Evolutionary conservation across 768 basidiomycete species (phyloP).

Genomic region (Fistulinella prunicolor): DNA sequence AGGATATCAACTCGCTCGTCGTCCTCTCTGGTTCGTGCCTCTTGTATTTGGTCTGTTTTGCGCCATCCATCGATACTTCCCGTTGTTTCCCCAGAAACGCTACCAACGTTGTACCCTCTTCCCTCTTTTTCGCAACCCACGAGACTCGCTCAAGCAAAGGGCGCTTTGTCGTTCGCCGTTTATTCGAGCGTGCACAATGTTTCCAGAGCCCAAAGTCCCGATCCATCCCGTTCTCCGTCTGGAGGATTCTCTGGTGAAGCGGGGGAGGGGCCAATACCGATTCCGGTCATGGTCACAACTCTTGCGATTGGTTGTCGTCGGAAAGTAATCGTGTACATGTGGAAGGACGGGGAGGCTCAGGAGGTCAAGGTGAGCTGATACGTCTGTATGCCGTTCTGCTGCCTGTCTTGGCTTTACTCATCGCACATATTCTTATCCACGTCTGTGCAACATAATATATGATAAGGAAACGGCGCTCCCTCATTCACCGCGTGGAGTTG

Average conservation of each 20-base stretch:
- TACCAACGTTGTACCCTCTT: conserved; percentile 71
- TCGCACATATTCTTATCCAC: not conserved
- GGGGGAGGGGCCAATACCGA: conserved; percentile 36
- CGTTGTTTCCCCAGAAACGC: conserved; percentile 50
- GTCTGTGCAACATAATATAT: not conserved
- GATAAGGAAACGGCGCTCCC: conserved; percentile 75
- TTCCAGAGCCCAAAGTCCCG: conserved; percentile 23
- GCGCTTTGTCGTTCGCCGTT: conserved; percentile 79
- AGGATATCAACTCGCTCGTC: conserved; percentile 82
- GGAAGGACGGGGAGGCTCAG: conserved; percentile 82
- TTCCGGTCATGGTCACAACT: conserved; percentile 68
- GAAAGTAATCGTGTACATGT: conserved; percentile 80
- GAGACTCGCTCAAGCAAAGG: conserved; percentile 70
- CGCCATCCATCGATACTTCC: not conserved
- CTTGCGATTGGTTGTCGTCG: conserved; percentile 84
- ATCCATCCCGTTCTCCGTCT: conserved; percentile 10
- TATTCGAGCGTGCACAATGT: conserved; percentile 57
- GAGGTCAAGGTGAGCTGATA: conserved; percentile 54
- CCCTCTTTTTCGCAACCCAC: conserved; percentile 71
- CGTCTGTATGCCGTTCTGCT: not conserved
- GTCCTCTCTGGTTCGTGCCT: conserved; percentile 69
- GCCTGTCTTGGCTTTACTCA: not conserved
- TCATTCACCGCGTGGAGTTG: conserved; percentile 85
- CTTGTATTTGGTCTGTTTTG: not conserved
- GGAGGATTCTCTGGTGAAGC: conserved; percentile 10